Base-by-base conservation (phyloP, 2,329 filamentous ascomycete species). In the Camptophora hylomeconis region DNA sequence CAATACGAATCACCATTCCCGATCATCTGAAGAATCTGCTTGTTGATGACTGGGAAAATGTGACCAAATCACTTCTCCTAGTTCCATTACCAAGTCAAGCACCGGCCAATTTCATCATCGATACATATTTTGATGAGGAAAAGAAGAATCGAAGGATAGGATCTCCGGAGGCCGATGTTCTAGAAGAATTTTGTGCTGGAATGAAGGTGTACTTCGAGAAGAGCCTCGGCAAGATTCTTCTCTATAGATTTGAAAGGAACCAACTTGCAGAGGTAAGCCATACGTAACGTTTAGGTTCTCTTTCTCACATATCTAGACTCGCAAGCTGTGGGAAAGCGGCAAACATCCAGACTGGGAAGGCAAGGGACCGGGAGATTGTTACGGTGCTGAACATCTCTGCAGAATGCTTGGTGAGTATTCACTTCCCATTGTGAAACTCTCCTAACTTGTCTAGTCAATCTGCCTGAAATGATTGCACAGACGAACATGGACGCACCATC, bases 21-120 rank as follows among this genome's bases (percentile, higher is more conserved):
- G 89, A 95, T 49, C 73, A 80, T 41, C 67, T 98, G 41, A 94
- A 95, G 60, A 82, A 80, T 10, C 69, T 92, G 38, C 72, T 98
- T 3, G 89, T 98, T 13, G 89, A 98, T 51, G 89, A 98, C 53
- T 98, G 89, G 89, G 89, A 98, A 55, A 92, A 94, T 46, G 75
- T 98, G 37, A 98, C 89, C 32, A 95, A 94, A 60, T 89, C 92
- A 50, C 73, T 83, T 44, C 81, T 87, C 49, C 73, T 95, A 3
- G 82, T 94, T 17, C 76, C 81, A 2, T 64, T 98, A 10, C 89
- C 89, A 1, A 76, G 83, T 25, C 63, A 67, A 16, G 71, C 77
- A 28, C 74, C 87, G 1, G 82, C 89, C 35, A 72, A 69, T 39
- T 61, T 72, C 40, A 82, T 98, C 37, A 61, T 98, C 10, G 68